phyloP scores from a whole-genome alignment of 306 rosid genomes.

The Lathyrus tuberosus region DNA sequence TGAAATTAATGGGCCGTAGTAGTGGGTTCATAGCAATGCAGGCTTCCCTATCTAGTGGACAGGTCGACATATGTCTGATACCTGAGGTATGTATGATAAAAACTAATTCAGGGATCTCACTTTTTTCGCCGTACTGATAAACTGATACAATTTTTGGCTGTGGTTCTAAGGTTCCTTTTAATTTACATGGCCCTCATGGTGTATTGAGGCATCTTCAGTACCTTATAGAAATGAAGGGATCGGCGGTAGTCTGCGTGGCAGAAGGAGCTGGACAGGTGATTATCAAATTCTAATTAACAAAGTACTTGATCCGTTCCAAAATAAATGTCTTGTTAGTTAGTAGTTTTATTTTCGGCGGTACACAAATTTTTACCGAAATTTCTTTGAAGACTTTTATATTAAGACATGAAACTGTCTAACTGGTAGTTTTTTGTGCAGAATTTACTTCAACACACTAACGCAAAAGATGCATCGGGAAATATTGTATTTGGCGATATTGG shows the following conservation, averaged over 20 bases:
- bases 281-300: constrained; percentile 25
- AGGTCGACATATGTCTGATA: constrained; percentile 88
- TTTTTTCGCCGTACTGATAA: constrained; percentile 30
- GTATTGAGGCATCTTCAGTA: constrained; percentile 82
- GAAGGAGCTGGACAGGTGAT: constrained; percentile 99
- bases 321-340: background rate
- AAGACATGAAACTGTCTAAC: constrained; percentile 26
- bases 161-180: constrained; percentile 70
- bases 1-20: constrained; percentile 99
- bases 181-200: constrained; percentile 86
- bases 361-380: background rate
- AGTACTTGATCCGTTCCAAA: background rate
- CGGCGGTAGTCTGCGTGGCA: constrained; percentile 90
- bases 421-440: constrained; percentile 58
- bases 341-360: background rate
- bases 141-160: constrained; percentile 35
- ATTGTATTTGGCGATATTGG: constrained; percentile 85
- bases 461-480: constrained; percentile 96
- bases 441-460: constrained; percentile 85
- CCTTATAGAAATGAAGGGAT: constrained; percentile 88
- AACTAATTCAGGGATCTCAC: constrained; percentile 7
- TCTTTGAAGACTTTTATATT: constrained; percentile 22
- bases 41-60: constrained; percentile 94
- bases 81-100: constrained; percentile 75
- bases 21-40: constrained; percentile 99